phyloP scores from a whole-genome alignment of 352 stramenopile species.

The Pythium oligandrum region DNA sequence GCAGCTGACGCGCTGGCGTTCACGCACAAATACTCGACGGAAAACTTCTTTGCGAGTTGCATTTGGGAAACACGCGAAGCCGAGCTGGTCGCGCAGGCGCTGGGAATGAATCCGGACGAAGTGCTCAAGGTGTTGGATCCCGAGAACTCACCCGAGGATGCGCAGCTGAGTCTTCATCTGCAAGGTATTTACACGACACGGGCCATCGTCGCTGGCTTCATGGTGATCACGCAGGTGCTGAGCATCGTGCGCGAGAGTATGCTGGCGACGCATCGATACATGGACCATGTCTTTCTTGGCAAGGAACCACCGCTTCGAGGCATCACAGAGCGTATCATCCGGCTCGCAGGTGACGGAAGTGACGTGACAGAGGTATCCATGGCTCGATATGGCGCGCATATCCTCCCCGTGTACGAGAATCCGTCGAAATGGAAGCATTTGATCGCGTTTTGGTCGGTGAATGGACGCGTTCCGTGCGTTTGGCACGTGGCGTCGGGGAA shows the following conservation, averaged over 20 bases:
- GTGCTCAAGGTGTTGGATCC: constrained; percentile 30
- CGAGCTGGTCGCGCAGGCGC: constrained; percentile 34
- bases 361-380: constrained; percentile 70
- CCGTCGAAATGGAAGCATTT: constrained; percentile 40
- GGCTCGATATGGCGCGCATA: constrained; percentile 55
- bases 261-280: constrained; percentile 37
- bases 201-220: constrained; percentile 53
- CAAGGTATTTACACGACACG: constrained; percentile 38
- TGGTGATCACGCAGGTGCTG: constrained; percentile 58
- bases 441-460: constrained; percentile 43
- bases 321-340: constrained; percentile 56
- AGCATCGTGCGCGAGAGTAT: constrained; percentile 55
- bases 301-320: constrained; percentile 43
- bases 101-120: constrained; percentile 29
- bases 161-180: constrained; percentile 31
- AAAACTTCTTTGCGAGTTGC: constrained; percentile 62
- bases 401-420: constrained; percentile 56
- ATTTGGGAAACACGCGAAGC: constrained; percentile 53
- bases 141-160: constrained; percentile 26
- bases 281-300: constrained; percentile 42
- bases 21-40: constrained; percentile 46
- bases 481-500: constrained; percentile 44
- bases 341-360: constrained; percentile 44
- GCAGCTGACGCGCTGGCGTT: constrained; percentile 30
- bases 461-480: constrained; percentile 48